Evolutionary conservation across 148 eudicot genomes (phyloP), one percentile per base, ranked within the genome.

Genomic region (Silene uniflora): DNA sequence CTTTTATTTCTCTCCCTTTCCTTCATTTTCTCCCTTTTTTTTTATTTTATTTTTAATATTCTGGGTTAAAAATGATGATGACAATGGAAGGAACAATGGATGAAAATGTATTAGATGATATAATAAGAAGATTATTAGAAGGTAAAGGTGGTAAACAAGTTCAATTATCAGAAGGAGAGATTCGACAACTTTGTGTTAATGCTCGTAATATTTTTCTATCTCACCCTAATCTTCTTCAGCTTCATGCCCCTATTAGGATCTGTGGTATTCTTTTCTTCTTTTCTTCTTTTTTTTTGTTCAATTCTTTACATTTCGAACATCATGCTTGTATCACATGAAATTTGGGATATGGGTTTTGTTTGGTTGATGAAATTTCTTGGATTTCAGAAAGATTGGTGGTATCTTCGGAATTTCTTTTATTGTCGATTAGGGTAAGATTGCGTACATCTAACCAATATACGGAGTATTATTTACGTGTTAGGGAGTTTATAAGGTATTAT

Each of bases 1-100:
- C 14, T 49, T 47, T 52, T 24, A 9, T 23, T 66, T 54, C 18
- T 46, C 17, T 67, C n/a, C 46, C 27, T 60, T 66, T 72, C 60
- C 73, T 71, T 49, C 67, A 9, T 35, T 70, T 65, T 72, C 49
- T 29, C 47, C n/a, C 4, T 13, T 59, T 44, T 23, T 52, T 6
- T 23, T 25, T 3, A 10, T 21, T 21, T 67, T 66, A 52, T 3
- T 21, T 21, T 67, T 66, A 52, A 3, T 7, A 21, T 67, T 72
- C 77, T 82, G 74, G 69, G 59, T 3, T 1, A 39, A 73, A 73
- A 77, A 87, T 85, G 76, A 91, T 89, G 96, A 89, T 91, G 91
- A 89, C 93, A 62, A 90, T 92, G 88, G 98, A 95, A 75, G 96
- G 96, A 52, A 83, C 68, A 66, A 89, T 90, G 93, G 98, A 89